Evolutionary conservation across 75 land plant species (phyloP).

Genomic region (Cryptomeria japonica): DNA sequence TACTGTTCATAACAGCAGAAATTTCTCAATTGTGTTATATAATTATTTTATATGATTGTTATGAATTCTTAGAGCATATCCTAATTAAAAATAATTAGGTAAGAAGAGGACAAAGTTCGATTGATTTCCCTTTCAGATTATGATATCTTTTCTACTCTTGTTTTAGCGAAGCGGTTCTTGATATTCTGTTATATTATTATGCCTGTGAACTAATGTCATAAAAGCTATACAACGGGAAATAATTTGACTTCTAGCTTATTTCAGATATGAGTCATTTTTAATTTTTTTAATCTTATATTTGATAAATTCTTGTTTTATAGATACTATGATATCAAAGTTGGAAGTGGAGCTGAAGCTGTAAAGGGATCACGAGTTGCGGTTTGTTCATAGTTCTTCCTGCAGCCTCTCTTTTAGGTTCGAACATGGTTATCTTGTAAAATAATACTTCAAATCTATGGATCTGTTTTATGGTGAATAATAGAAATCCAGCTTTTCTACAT

Average conservation of each 20-base stretch:
- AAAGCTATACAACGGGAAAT: background rate
- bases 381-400: conserved; percentile 30
- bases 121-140: background rate
- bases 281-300: background rate
- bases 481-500: background rate
- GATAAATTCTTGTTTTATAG: conserved; percentile 32
- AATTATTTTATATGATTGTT: background rate
- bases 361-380: conserved; percentile 98
- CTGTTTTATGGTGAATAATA: background rate
- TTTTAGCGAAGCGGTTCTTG: background rate
- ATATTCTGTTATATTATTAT: background rate
- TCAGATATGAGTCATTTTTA: background rate
- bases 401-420: conserved; percentile 10
- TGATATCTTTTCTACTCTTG: background rate
- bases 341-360: conserved; percentile 71
- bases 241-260: background rate
- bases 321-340: conserved; percentile 96
- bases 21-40: background rate
- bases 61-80: background rate
- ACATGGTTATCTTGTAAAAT: conserved; percentile 9
- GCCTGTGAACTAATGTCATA: background rate
- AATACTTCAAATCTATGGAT: background rate
- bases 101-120: background rate
- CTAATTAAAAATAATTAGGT: background rate
- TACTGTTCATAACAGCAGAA: background rate